These are phyloP conservation scores for Fonsecaea erecta DNA, from an alignment of 2,329 filamentous ascomycete species.

Conservation along the genomic window DNA sequence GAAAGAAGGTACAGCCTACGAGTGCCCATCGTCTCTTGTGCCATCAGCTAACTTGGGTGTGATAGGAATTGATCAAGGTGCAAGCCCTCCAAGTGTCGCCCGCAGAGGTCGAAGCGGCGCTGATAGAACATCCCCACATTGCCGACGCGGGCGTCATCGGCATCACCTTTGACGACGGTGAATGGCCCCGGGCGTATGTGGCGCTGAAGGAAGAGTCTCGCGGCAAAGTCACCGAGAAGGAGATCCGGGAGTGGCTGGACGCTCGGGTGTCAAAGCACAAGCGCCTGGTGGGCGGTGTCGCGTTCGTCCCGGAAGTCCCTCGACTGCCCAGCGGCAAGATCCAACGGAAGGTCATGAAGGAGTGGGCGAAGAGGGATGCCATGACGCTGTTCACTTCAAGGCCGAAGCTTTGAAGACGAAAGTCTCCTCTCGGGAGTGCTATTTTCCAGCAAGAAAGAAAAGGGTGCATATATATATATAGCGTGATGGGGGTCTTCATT, in stretches of 20 bases:
- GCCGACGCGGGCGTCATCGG: conserved; percentile 54
- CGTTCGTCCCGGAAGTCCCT: conserved; percentile 55
- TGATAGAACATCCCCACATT: conserved; percentile 51
- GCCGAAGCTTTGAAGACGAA: not conserved
- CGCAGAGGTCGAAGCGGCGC: conserved; percentile 52
- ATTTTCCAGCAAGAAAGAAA: not conserved
- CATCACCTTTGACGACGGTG: conserved; percentile 44
- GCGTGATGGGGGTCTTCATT: not conserved
- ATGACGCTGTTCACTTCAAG: not conserved
- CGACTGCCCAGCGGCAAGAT: conserved; percentile 58
- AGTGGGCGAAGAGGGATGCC: conserved; percentile 48
- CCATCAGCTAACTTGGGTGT: not conserved
- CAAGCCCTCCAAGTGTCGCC: conserved; percentile 55
- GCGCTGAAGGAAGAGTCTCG: conserved; percentile 39
- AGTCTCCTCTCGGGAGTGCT: too few species aligned
- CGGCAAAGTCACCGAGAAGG: conserved; percentile 13
- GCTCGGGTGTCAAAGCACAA: conserved; percentile 44
- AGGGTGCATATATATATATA: not conserved
- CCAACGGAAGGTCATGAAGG: conserved; percentile 40
- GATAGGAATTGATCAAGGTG: conserved; percentile 57
- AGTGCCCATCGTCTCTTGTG: not conserved
- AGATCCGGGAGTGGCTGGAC: conserved; percentile 40
- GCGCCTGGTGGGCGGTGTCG: conserved; percentile 48
- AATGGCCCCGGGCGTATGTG: conserved; percentile 49
- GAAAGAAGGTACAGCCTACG: conserved; percentile 51